Percentiles rank a stretch among this genome's conserved stretches.
phyloP scores from a whole-genome alignment of 1,284 basidiomycete species.

The Irpex rosettiformis region DNA sequence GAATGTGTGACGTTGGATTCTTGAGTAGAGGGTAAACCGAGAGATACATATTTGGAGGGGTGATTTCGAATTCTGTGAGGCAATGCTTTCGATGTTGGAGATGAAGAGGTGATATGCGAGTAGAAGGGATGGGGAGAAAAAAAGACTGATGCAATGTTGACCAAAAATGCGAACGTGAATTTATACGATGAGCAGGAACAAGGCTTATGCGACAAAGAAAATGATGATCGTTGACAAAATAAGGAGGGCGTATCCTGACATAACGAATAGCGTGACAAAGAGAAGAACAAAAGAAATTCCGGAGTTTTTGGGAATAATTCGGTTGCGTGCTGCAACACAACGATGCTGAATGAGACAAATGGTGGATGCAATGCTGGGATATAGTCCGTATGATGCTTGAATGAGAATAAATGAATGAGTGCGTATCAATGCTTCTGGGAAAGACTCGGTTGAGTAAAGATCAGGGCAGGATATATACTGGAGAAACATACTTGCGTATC shows the following conservation, averaged over 20 bases:
- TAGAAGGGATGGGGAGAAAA: background rate
- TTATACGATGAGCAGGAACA: slow-evolving; percentile 5
- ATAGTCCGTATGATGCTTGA: slow-evolving; percentile 12
- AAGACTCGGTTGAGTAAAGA: background rate
- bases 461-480: background rate
- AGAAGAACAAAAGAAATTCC: slow-evolving; percentile 6
- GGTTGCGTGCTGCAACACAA: slow-evolving; percentile 8
- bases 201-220: background rate
- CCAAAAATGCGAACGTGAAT: background rate
- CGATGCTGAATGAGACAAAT: background rate
- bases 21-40: background rate
- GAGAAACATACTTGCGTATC: background rate
- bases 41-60: background rate
- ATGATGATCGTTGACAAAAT: background rate
- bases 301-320: background rate
- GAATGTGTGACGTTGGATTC: background rate
- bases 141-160: background rate
- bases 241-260: slow-evolving; percentile 3
- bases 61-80: background rate
- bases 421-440: slow-evolving; percentile 8
- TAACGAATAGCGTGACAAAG: slow-evolving; percentile 2
- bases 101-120: slow-evolving; percentile 5
- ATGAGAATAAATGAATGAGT: slow-evolving; percentile 12
- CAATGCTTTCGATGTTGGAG: background rate
- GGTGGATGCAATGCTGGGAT: slow-evolving; percentile 7